These are phyloP conservation scores for Coemansia pectinata DNA, from an alignment of 192 early-diverging fungal genomes.

Conservation along the genomic window DNA sequence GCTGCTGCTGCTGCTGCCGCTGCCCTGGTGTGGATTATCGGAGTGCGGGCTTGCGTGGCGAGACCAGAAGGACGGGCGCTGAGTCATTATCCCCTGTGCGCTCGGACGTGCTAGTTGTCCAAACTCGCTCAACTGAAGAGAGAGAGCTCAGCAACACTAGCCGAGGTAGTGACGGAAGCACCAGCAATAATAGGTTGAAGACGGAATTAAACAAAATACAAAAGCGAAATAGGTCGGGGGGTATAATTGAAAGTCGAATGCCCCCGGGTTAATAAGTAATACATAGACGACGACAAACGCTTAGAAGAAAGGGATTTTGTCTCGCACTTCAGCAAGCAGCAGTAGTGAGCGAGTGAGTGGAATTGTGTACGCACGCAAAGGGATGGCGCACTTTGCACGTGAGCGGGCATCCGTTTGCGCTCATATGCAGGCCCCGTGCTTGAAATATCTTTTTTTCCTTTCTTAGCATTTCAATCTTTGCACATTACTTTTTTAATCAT, in stretches of 20 bases:
- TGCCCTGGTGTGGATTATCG: constrained; percentile 2
- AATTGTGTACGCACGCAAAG: neutral
- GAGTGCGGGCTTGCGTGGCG: constrained; percentile 21
- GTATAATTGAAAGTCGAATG: neutral
- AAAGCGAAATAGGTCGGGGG: neutral
- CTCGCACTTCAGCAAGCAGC: neutral
- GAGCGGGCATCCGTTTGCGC: neutral
- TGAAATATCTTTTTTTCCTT: neutral
- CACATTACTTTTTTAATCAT: neutral
- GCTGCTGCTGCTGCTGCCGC: constrained; percentile 4
- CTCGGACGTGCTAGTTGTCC: neutral
- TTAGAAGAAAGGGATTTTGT: neutral
- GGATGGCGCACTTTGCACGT: constrained; percentile 2
- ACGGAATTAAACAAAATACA: neutral
- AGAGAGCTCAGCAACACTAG: neutral
- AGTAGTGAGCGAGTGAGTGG: neutral
- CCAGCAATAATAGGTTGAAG: neutral
- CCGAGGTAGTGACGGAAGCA: neutral
- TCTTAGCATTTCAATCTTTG: too few relatives aligned
- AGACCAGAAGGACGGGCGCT: constrained; percentile 36
- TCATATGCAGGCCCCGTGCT: neutral
- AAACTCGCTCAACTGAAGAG: neutral
- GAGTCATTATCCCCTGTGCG: constrained; percentile 33
- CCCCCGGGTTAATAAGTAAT: neutral
- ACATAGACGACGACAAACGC: neutral